Evolutionary conservation across 2,329 filamentous ascomycete species (phyloP).

Genomic region (Aaosphaeria pasadenensis): DNA sequence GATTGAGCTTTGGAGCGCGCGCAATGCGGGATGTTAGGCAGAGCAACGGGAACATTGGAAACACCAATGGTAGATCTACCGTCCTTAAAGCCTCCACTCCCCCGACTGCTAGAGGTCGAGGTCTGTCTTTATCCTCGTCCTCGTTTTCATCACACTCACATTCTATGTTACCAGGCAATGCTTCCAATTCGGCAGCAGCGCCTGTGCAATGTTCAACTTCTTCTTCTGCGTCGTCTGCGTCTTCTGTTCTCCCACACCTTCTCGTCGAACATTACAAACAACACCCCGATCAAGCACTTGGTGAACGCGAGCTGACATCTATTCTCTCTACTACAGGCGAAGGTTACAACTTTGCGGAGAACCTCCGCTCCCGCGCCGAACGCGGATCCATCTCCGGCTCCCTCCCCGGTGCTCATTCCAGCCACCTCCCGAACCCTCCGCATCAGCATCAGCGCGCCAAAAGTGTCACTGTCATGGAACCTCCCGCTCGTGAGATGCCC

Average conservation of each 20-base stretch:
- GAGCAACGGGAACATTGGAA: slow-evolving; percentile 49
- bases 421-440: slow-evolving; percentile 12
- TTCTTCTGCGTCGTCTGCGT: slow-evolving; percentile 4
- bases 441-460: slow-evolving; percentile 62
- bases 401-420: slow-evolving; percentile 50
- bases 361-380: slow-evolving; percentile 87
- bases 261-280: slow-evolving; percentile 29
- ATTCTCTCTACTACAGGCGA: slow-evolving; percentile 68
- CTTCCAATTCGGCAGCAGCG: slow-evolving; percentile 13
- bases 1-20: slow-evolving; percentile 86
- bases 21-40: slow-evolving; percentile 69
- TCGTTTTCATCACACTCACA: slow-evolving; percentile 19
- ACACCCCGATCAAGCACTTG: slow-evolving; percentile 26
- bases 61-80: slow-evolving; percentile 62
- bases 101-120: slow-evolving; percentile 56
- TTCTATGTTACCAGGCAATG: slow-evolving; percentile 16
- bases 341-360: slow-evolving; percentile 96
- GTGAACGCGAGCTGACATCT: slow-evolving; percentile 61
- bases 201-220: slow-evolving; percentile 17
- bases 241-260: slow-evolving; percentile 21
- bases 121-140: slow-evolving; percentile 51
- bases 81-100: slow-evolving; percentile 48
- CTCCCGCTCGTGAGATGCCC: slow-evolving; percentile 52
- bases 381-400: slow-evolving; percentile 61
- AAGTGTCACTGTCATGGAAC: slow-evolving; percentile 63